Evolutionary conservation across 2,329 filamentous ascomycete genomes (phyloP).

Genomic region (Apiospora pterosperma): DNA sequence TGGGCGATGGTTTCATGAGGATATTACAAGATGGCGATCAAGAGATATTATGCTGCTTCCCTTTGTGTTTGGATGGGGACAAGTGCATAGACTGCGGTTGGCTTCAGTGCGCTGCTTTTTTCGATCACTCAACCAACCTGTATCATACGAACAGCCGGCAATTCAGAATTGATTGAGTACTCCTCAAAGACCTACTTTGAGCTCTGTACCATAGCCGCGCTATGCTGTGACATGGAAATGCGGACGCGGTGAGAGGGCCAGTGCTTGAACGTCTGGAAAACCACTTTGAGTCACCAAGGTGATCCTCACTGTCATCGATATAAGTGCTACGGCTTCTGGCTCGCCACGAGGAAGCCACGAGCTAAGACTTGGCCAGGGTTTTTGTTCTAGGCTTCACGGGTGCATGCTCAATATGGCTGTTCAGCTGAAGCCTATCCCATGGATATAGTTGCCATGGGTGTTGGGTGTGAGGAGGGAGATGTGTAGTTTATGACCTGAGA

Average conservation of each 20-base stretch:
- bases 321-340: neutral
- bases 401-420: neutral
- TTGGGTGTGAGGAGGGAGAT: neutral
- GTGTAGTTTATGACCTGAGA: neutral
- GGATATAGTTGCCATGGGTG: neutral
- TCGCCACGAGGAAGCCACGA: neutral
- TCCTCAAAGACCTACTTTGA: neutral
- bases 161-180: conserved; percentile 11
- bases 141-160: conserved; percentile 10
- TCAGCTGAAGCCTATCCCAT: neutral
- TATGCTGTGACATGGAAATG: neutral
- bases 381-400: too few species aligned
- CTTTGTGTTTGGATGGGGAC: conserved; percentile 1
- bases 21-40: neutral
- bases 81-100: conserved; percentile 3
- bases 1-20: neutral
- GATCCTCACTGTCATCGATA: neutral
- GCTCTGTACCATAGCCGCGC: neutral
- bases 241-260: neutral
- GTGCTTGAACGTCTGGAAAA: neutral
- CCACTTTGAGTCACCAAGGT: neutral
- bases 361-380: neutral
- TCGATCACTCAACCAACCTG: conserved; percentile 4
- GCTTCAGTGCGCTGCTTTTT: conserved; percentile 2
- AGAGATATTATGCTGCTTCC: conserved; percentile 3